Percentiles rank a stretch among this genome's conserved stretches.
Conservation (phyloP, 2,329 filamentous ascomycete genomes). For the Fusarium marasasianum region DNA sequence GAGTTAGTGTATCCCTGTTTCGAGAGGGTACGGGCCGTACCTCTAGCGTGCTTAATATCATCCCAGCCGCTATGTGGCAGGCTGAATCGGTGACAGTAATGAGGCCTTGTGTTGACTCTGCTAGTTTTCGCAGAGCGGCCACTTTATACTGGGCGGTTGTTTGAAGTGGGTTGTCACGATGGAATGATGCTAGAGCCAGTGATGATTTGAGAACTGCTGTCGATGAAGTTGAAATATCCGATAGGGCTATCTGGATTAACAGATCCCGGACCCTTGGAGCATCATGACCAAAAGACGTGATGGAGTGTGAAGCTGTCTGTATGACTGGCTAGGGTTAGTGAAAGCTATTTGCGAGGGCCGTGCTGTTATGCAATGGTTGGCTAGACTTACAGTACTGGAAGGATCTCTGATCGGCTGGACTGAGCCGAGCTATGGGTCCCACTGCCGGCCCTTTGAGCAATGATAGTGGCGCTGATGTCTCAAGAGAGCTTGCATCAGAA, state of each 20-base stretch:
- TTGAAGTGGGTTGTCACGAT: not conserved
- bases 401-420: conserved; percentile 6
- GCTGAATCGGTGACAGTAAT: not conserved
- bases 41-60: conserved; percentile 30
- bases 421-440: conserved; percentile 19
- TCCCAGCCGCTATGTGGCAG: conserved; percentile 35
- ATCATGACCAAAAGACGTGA: conserved; percentile 26
- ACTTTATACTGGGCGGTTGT: not conserved
- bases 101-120: not conserved
- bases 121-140: conserved; percentile 18
- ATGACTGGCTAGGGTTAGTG: conserved; percentile 16
- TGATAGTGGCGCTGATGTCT: accelerated
- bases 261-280: conserved; percentile 2
- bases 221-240: not conserved
- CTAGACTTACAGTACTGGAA: conserved; percentile 32
- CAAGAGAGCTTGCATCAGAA: accelerated
- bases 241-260: conserved; percentile 30
- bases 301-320: conserved; percentile 18
- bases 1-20: not conserved
- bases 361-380: accelerated
- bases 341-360: accelerated
- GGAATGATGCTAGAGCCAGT: conserved; percentile 26
- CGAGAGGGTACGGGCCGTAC: not conserved
- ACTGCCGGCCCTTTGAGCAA: not conserved
- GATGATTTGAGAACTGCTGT: conserved; percentile 24